phyloP scores from a whole-genome alignment of 169 alveolate species.

The Toxoplasma gondii region DNA sequence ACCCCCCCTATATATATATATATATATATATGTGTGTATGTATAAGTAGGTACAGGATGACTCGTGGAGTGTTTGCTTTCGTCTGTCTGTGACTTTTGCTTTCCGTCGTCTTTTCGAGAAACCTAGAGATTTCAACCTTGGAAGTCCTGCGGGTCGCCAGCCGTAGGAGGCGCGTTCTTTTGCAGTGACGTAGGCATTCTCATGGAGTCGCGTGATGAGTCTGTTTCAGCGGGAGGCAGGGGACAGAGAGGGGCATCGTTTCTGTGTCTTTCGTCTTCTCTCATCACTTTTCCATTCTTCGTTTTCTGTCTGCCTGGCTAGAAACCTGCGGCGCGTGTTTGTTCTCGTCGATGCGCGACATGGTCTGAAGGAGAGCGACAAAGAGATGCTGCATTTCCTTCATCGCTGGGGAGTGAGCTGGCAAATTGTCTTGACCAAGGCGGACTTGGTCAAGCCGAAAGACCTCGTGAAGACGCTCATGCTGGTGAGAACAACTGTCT shows the following conservation, averaged over 20 bases:
- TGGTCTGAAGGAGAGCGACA: slow-evolving; percentile 62
- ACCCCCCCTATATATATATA: background rate
- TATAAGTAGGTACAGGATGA: background rate
- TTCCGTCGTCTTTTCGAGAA: too few species aligned
- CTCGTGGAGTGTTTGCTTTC: background rate
- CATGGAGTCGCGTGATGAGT: too few species aligned
- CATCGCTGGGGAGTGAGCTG: slow-evolving; percentile 60
- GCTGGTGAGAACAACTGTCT: slow-evolving; percentile 33
- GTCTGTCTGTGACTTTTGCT: background rate
- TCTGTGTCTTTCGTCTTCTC: background rate
- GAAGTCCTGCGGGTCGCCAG: too few species aligned
- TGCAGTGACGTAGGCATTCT: too few species aligned
- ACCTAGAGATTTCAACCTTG: too few species aligned
- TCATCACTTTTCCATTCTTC: background rate
- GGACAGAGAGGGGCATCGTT: too few species aligned
- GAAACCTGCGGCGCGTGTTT: slow-evolving; percentile 61
- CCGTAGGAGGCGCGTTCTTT: too few species aligned
- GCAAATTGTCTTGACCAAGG: slow-evolving; percentile 69
- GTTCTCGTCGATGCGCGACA: slow-evolving; percentile 63
- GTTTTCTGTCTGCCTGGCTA: background rate
- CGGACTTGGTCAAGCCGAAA: slow-evolving; percentile 61
- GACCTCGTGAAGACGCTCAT: slow-evolving; percentile 46
- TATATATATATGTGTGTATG: background rate
- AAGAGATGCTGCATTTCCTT: slow-evolving; percentile 53
- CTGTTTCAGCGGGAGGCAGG: too few species aligned